Conservation (phyloP, 129 eudicot species). For the Helianthus annuus region HanXRQr2.0-SUNRISE NC_035441.2:145016551-145017050, state of each 20-base stretch:
- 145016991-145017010: constrained; percentile 22
- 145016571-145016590: constrained; percentile 48
- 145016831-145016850: no score
- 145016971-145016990: constrained; percentile 3
- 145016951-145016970: constrained; percentile 19
- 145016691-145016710: constrained; percentile 26
- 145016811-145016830: constrained; percentile 32
- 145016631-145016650: constrained; percentile 28
- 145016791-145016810: constrained; percentile 30
- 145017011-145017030: constrained; percentile 38
- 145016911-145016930: constrained; percentile 28
- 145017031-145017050: constrained; percentile 31
- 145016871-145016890: constrained; percentile 37
- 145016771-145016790: constrained; percentile 34
- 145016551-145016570: constrained; percentile 38
- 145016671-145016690: constrained; percentile 32
- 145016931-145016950: no score
- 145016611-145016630: constrained; percentile 26
- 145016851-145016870: constrained; percentile 28
- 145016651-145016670: constrained; percentile 24
- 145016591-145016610: not conserved
- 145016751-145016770: constrained; percentile 33
- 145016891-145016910: constrained; percentile 35
- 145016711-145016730: constrained; percentile 21
- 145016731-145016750: constrained; percentile 28